These are phyloP conservation scores for Diaporthe humulicola DNA, from an alignment of 2,329 filamentous ascomycete genomes.

Conservation along the genomic window DNA sequence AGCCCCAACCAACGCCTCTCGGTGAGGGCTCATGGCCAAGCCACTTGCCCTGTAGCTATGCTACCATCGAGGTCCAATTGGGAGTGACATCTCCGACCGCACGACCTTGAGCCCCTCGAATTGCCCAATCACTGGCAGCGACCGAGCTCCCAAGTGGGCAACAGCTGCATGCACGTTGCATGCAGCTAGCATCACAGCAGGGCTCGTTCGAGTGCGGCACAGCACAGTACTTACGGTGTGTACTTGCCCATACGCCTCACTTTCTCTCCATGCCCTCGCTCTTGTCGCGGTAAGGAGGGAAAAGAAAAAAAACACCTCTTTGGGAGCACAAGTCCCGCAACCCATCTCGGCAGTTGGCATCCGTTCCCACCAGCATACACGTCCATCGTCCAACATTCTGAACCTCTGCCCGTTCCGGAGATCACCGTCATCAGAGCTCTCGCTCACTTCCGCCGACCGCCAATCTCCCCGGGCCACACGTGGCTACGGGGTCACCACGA, in stretches of 20 bases:
- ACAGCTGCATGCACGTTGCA: conserved; percentile 26
- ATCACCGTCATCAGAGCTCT: conserved; percentile 23
- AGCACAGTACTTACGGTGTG: background rate
- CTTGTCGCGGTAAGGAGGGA: conserved; percentile 25
- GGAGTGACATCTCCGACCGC: conserved; percentile 4
- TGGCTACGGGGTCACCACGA: conserved; percentile 31
- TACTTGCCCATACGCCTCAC: conserved; percentile 3
- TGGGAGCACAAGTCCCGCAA: conserved; percentile 13
- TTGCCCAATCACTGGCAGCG: conserved; percentile 23
- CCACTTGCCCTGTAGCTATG: conserved; percentile 3
- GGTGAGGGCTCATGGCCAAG: conserved; percentile 13
- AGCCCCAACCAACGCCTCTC: background rate
- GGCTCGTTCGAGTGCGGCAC: background rate
- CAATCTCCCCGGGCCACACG: conserved; percentile 18
- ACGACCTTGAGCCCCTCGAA: background rate
- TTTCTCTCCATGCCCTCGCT: background rate
- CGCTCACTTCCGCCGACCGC: conserved; percentile 26
- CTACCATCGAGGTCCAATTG: conserved; percentile 12
- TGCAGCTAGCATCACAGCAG: conserved; percentile 28
- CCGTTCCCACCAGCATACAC: conserved; percentile 1
- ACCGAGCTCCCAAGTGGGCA: conserved; percentile 19
- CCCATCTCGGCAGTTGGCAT: conserved; percentile 24
- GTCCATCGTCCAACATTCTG: conserved; percentile 19
- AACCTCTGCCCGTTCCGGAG: background rate
- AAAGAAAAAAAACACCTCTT: conserved; percentile 10